Evolutionary conservation across 345 rosid genomes (phyloP), one percentile per base, ranked within the genome.

Genomic region (Salix brachista): DNA sequence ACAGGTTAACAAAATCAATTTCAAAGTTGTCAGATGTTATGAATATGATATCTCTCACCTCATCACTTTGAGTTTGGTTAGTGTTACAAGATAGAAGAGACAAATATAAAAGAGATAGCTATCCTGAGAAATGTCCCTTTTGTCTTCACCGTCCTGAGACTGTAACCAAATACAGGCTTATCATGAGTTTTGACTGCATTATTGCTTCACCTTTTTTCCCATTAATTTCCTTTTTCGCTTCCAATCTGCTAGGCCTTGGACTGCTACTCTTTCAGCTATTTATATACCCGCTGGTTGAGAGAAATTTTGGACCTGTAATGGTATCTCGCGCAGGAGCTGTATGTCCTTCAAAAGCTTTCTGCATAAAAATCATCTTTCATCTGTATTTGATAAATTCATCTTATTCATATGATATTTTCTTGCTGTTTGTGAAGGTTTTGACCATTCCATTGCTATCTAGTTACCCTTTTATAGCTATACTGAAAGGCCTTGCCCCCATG

Each of bases 191-290:
- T 14, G 30, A 71, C 54, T 50, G 52, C 4, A 78, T 28, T 72
- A 4, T 9, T 67, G 26, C 26, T 36, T n/a, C n/a, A 28, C 21
- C 46, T 42, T 8, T n/a, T 18, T 12, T 21, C 28, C 64, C 36
- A 21, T 30, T 23, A 21, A 17, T 62, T 60, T 26, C 25, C 44
- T 69, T 23, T 62, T 25, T 60, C 54, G 28, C 46, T 21, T 41
- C 56, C 70, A 39, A 73, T 69, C 44, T 56, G 54, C 41, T 39
- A 88, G 90, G 89, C 52, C 70, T 84, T 77, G 88, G 89, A 72
- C 76, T 88, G 66, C 79, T 88, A 25, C 75, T 88, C 72, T 88
- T 88, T 80, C 89, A 88, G 77, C 80, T 88, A 32, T 72, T 76
- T 72, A 36, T 88, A 9, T 88, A 88, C 75, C 88, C 91, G 41